Conservation (phyloP, 192 early-diverging fungal genomes). For the Kickxella alabastrina region DNA sequence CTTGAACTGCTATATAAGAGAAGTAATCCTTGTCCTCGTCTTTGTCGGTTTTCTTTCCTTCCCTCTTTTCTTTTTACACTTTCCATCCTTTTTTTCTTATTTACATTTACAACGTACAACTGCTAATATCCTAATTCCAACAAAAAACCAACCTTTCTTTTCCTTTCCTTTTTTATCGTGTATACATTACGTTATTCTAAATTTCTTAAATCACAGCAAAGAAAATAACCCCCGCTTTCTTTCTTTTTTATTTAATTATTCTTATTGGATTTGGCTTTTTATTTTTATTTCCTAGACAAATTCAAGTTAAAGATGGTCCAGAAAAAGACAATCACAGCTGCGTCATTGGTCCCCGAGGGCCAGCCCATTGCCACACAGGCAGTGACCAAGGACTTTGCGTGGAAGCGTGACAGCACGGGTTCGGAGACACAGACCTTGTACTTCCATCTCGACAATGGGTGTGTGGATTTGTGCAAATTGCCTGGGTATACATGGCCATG, state of each 20-base stretch:
- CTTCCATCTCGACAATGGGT: conserved; percentile 66
- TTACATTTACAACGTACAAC: no score
- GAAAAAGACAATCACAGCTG: conserved; percentile 49
- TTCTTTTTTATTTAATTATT: background rate
- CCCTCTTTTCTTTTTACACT: no score
- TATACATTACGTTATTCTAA: background rate
- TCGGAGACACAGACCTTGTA: conserved; percentile 92
- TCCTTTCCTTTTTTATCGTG: background rate
- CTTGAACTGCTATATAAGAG: no score
- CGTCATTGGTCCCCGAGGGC: conserved; percentile 48
- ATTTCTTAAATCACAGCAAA: conserved; percentile 1
- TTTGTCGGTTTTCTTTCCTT: no score
- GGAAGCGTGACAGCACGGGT: conserved; percentile 68
- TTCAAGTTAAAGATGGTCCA: no score
- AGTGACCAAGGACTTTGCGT: conserved; percentile 62
- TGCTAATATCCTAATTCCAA: no score
- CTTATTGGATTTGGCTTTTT: background rate
- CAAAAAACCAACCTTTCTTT: no score
- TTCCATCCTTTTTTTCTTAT: no score
- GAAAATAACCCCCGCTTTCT: no score
- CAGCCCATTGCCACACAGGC: conserved; percentile 48
- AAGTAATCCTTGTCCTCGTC: no score
- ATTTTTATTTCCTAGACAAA: conserved; percentile 6
- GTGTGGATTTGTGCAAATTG: conserved; percentile 86
- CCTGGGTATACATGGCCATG: conserved; percentile 81